Evolutionary conservation across 2,329 filamentous ascomycete genomes (phyloP).

Genomic region (Colletotrichum sp.): DNA sequence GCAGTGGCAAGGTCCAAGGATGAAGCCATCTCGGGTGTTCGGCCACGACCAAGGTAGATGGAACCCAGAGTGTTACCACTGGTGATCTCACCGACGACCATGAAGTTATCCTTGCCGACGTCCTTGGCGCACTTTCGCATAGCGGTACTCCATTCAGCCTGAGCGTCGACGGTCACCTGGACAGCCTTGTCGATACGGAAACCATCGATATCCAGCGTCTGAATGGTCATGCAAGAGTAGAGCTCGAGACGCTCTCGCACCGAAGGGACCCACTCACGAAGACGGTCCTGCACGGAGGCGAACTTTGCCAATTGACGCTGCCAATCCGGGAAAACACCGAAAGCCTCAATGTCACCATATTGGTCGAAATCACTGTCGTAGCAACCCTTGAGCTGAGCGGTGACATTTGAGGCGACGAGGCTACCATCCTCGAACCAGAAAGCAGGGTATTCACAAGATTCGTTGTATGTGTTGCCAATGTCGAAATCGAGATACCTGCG

Average conservation of each 20-base stretch:
- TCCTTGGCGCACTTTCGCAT: slow-evolving; percentile 61
- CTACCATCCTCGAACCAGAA: slow-evolving; percentile 66
- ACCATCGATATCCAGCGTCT: slow-evolving; percentile 69
- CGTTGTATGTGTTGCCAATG: slow-evolving; percentile 56
- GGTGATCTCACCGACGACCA: slow-evolving; percentile 68
- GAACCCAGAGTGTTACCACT: slow-evolving; percentile 65
- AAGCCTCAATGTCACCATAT: slow-evolving; percentile 68
- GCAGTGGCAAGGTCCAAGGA: slow-evolving; percentile 18
- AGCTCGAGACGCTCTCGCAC: slow-evolving; percentile 62
- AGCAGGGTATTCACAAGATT: slow-evolving; percentile 61
- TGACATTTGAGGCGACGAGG: slow-evolving; percentile 50
- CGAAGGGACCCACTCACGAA: slow-evolving; percentile 66
- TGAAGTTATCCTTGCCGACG: slow-evolving; percentile 68
- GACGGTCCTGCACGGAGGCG: slow-evolving; percentile 69
- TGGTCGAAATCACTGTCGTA: slow-evolving; percentile 68
- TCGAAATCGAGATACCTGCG: slow-evolving; percentile 64
- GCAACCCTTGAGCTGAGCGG: slow-evolving; percentile 55
- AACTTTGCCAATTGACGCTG: slow-evolving; percentile 70
- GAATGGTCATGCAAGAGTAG: slow-evolving; percentile 68
- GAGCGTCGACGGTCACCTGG: slow-evolving; percentile 66
- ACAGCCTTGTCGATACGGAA: slow-evolving; percentile 72
- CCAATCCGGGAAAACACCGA: slow-evolving; percentile 68
- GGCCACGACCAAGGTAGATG: slow-evolving; percentile 66
- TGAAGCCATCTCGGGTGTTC: slow-evolving; percentile 39
- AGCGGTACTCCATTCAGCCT: slow-evolving; percentile 60